Conservation (phyloP, 768 basidiomycete species). For the Tremella fuciformis region DNA sequence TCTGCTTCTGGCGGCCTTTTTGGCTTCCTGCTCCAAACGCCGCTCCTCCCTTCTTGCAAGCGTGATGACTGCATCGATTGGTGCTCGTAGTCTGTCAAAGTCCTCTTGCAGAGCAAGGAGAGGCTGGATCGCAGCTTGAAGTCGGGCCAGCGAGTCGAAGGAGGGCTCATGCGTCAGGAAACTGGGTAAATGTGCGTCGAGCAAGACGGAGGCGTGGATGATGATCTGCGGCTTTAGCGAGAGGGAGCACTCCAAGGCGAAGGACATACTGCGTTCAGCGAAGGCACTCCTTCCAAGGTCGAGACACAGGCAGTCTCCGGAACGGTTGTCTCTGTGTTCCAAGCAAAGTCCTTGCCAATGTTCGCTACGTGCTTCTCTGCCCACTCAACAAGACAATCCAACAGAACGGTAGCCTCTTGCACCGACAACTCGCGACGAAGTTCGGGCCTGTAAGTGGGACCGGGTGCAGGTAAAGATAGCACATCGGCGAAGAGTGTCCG, state of each 20-base stretch:
- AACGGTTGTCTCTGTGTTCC: conserved; percentile 14
- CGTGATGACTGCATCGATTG: conserved; percentile 44
- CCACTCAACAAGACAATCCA: conserved; percentile 34
- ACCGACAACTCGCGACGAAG: conserved; percentile 28
- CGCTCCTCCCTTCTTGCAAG: conserved; percentile 33
- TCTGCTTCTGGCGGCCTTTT: conserved; percentile 8
- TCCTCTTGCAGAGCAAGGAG: conserved; percentile 38
- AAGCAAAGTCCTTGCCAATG: conserved; percentile 18
- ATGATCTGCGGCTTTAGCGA: conserved; percentile 17
- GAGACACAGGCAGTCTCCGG: not conserved
- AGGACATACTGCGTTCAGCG: conserved; percentile 7
- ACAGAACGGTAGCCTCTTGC: conserved; percentile 37
- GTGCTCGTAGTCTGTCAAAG: conserved; percentile 33
- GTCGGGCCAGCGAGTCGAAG: conserved; percentile 28
- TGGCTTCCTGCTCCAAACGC: conserved; percentile 10
- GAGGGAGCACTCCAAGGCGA: not conserved
- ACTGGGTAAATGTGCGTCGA: conserved; percentile 46
- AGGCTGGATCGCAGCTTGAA: conserved; percentile 29
- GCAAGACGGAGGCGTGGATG: conserved; percentile 35
- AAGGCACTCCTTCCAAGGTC: not conserved
- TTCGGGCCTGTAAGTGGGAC: conserved; percentile 38
- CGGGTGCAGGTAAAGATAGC: conserved; percentile 28
- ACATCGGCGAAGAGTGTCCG: conserved; percentile 15
- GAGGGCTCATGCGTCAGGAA: conserved; percentile 40
- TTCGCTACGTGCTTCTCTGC: conserved; percentile 28